Base-by-base conservation (phyloP, 2,329 filamentous ascomycete species). In the Verticillium dahliae region DNA sequence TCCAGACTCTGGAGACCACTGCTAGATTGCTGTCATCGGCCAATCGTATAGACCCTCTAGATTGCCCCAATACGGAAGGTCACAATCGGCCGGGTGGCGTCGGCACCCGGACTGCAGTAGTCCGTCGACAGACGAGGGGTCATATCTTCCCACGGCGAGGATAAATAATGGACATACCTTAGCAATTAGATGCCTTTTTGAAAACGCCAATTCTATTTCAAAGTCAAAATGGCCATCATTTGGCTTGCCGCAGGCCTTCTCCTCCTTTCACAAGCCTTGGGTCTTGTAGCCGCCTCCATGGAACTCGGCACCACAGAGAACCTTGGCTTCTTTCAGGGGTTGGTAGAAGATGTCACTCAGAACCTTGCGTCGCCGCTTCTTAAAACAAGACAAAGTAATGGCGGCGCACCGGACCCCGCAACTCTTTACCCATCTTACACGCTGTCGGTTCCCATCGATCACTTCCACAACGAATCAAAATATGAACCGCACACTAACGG, bases 381-480 rank as follows among this genome's bases (percentile, higher is more conserved):
- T 4, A 45, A 45, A 18, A 9, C 45, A 13, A 52, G 45, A 13
- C 45, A 52, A 13, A 52, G 7, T 27, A 52, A 52, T 11, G 45
- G 45, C 45, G 45, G 45, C 55, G 64, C 58, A 22, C 60, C 35
- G 11, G 22, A 58, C 15, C 57, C 57, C 6, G 57, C 22, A 55
- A 18, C 38, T 10, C 31, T 52, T 5, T 80, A 78, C 63, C 74
- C 74, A 6, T 73, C 71, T 5, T 73, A 76, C 68, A 77, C 73
- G 58, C 68, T 81, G 39, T 70, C 71, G 15, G 81, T 83, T 3
- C 83, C 83, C 15, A 79, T 96, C 38, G 91, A 96, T 73, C 90
- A 95, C 71, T 96, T 95, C 76, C 90, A 90, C 74, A 91, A 94
- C 69, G 88, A 92, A 60, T 84, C 86, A 2, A 78, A 80, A 57